phyloP scores from a whole-genome alignment of 129 eudicot species.

The Escallonia herrerae region DNA sequence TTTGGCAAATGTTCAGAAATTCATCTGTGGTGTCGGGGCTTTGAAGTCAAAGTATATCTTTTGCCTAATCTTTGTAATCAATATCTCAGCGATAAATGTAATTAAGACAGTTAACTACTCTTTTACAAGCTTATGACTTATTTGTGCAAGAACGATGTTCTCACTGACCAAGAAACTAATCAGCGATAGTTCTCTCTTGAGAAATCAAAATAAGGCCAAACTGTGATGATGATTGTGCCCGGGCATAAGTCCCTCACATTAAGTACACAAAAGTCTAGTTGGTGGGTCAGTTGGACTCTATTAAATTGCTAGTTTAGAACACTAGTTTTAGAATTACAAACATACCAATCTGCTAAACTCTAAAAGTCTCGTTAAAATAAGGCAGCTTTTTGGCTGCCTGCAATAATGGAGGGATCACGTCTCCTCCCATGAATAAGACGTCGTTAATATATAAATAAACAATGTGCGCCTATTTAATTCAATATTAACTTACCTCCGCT shows the following conservation, averaged over 20 bases:
- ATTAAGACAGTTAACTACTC: background rate
- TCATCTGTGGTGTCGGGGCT: too few relatives aligned
- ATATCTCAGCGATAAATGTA: background rate
- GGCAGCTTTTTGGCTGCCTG: too few relatives aligned
- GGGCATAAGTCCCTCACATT: background rate
- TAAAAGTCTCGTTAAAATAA: too few relatives aligned
- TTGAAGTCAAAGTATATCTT: background rate
- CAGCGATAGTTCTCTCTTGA: background rate
- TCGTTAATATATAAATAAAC: too few relatives aligned
- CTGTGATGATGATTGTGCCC: background rate
- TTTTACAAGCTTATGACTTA: background rate
- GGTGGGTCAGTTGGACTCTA: too few relatives aligned
- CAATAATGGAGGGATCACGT: too few relatives aligned
- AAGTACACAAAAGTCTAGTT: background rate
- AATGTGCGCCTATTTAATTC: too few relatives aligned
- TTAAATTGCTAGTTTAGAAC: background rate
- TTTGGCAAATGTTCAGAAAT: too few relatives aligned
- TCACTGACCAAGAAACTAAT: background rate
- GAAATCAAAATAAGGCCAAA: background rate
- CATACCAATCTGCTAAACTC: too few relatives aligned
- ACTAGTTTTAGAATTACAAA: too few relatives aligned
- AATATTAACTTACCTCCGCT: too few relatives aligned
- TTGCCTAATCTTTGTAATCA: background rate
- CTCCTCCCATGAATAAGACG: too few relatives aligned
- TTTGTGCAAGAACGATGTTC: background rate